phyloP scores from a whole-genome alignment of 495 filamentous ascomycete genomes.

The Terfezia claveryi region DNA sequence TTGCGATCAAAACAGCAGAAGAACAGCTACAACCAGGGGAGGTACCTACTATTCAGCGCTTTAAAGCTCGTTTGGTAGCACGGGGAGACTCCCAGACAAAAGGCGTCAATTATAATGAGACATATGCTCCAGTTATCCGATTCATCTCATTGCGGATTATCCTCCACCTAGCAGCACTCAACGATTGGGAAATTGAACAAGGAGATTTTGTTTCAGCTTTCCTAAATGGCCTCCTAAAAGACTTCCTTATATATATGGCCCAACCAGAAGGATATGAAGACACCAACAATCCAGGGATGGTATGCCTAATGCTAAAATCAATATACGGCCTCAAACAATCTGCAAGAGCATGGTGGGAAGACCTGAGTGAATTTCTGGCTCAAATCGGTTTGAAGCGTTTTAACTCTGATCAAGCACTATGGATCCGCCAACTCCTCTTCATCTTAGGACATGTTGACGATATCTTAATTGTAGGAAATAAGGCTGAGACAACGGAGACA shows the following conservation, averaged over 20 bases:
- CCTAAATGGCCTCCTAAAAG: neutral
- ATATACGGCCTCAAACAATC: conserved; percentile 1
- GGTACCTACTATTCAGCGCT: neutral
- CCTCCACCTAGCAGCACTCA: neutral
- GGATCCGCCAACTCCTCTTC: neutral
- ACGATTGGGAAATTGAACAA: neutral
- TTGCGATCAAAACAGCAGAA: no score
- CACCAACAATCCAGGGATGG: neutral
- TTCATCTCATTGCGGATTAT: neutral
- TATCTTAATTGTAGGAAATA: neutral
- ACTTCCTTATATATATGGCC: neutral
- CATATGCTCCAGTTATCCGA: neutral
- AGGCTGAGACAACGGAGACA: neutral
- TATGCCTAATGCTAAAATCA: neutral
- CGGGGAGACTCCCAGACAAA: neutral
- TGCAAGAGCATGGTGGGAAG: neutral
- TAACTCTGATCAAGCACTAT: neutral
- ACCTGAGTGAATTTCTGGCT: neutral
- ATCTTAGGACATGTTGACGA: neutral
- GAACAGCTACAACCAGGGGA: neutral
- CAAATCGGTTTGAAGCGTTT: neutral
- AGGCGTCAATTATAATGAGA: neutral
- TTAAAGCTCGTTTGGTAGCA: neutral
- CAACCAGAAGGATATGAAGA: neutral
- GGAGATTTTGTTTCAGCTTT: neutral